Evolutionary conservation across 2,329 filamentous ascomycete genomes (phyloP), one percentile per base, ranked within the genome.

Genomic region (Lachnellula suecica): DNA sequence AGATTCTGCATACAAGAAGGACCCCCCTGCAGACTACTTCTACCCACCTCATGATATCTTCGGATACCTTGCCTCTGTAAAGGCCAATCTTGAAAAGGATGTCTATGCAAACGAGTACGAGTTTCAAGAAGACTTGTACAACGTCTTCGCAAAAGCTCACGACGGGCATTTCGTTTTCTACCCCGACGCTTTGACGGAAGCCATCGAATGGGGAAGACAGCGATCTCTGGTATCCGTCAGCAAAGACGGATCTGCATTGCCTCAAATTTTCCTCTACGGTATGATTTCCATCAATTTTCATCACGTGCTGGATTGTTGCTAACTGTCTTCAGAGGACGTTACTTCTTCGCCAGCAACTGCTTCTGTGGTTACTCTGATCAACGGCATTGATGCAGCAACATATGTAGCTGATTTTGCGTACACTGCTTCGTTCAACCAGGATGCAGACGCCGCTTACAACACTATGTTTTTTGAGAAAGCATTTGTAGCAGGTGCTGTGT

Each of bases 101-200:
- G 65, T 66, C 3, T 84, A 77, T 59, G 63, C 68, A 4, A 79
- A 73, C 63, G 79, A 84, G 59, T 81, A 78, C 61, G 74, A 78
- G 7, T 81, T 83, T 57, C 77, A 82, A 59, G 56, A 70, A 7
- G 79, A 79, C 24, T 70, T 89, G 2, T 78, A 79, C 51, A 67
- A 73, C 31, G 67, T 81, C 7, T 72, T 84, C 31, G 73, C 74
- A 22, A 72, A 72, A 1, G 79, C 81, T 3, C 83, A 88, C 59
- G 85, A 89, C 63, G 83, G 84, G 1, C 86, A 89, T 62, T 83
- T 86, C 46, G 69, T 72, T 2, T 83, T 77, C 61, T 68, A 75
- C 13, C 79, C 80, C 2, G 79, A 83, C 57, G 70, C 76, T 4
- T 72, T 84, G 8, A 59, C 64, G 13, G 75, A 73, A 38, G 73